phyloP scores from a whole-genome alignment of 306 rosid species.

The Vicia faba region DNA sequence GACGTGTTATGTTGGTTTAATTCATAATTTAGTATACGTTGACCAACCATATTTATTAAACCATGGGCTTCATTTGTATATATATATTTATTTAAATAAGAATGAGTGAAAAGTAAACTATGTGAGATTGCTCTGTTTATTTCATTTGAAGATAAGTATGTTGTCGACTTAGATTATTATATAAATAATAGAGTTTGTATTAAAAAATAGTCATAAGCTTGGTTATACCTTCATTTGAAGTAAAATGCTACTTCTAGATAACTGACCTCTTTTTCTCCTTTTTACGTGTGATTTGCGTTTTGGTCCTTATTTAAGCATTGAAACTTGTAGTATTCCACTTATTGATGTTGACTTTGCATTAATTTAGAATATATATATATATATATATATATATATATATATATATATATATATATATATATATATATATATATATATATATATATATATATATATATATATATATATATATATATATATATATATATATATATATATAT shows the following conservation, averaged over 20 bases:
- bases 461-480: too few relatives aligned
- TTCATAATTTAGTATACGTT: neutral
- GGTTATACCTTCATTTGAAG: neutral
- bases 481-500: too few relatives aligned
- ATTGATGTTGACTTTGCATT: neutral
- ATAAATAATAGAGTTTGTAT: neutral
- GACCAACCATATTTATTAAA: neutral
- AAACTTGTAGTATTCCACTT: neutral
- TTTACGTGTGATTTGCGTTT: neutral
- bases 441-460: too few relatives aligned
- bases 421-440: too few relatives aligned
- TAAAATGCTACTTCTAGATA: neutral
- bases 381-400: too few relatives aligned
- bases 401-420: too few relatives aligned
- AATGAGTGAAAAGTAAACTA: neutral
- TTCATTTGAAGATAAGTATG: neutral
- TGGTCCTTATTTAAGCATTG: neutral
- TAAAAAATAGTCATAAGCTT: too few relatives aligned
- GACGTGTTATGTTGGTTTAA: neutral
- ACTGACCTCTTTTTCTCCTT: neutral
- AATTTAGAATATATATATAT: neutral
- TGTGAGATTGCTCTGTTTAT: neutral
- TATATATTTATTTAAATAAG: neutral
- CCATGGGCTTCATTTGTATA: neutral
- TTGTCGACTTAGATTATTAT: neutral